Evolutionary conservation across 371 early-diverging fungal species (phyloP).

Genomic region (Haplosporangium sp.): DNA sequence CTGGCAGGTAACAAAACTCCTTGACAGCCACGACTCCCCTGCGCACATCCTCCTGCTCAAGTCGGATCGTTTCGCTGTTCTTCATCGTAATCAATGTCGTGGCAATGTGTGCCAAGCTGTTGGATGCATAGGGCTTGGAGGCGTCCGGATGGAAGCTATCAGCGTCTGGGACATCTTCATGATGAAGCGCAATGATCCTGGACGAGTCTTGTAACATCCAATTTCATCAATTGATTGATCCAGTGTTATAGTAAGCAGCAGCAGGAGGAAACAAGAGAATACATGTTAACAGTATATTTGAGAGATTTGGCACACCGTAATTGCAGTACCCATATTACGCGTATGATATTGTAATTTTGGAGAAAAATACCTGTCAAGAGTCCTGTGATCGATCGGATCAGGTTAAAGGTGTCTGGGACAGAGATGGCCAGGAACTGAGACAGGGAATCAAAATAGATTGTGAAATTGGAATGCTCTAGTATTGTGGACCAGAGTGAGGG

Average conservation of each 20-base stretch:
- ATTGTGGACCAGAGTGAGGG: too few species aligned
- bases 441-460: conserved; percentile 48
- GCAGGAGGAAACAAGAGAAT: too few species aligned
- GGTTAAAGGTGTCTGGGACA: conserved; percentile 44
- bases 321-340: too few species aligned
- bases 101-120: conserved; percentile 48
- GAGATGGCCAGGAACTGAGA: conserved; percentile 37
- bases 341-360: too few species aligned
- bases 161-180: conserved; percentile 50
- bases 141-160: conserved; percentile 34
- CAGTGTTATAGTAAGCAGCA: too few species aligned
- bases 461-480: conserved; percentile 26
- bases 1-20: conserved; percentile 43
- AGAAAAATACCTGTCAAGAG: conserved; percentile 41
- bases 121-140: conserved; percentile 41
- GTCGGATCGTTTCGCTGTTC: conserved; percentile 32
- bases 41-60: conserved; percentile 45
- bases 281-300: too few species aligned
- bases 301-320: too few species aligned
- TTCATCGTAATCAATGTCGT: conserved; percentile 35
- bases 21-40: conserved; percentile 25
- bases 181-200: conserved; percentile 46
- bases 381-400: conserved; percentile 45
- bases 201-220: conserved; percentile 20
- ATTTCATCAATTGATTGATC: too few species aligned